Conservation (phyloP, 306 rosid genomes). For the Prinsepia uniflora region DNA sequence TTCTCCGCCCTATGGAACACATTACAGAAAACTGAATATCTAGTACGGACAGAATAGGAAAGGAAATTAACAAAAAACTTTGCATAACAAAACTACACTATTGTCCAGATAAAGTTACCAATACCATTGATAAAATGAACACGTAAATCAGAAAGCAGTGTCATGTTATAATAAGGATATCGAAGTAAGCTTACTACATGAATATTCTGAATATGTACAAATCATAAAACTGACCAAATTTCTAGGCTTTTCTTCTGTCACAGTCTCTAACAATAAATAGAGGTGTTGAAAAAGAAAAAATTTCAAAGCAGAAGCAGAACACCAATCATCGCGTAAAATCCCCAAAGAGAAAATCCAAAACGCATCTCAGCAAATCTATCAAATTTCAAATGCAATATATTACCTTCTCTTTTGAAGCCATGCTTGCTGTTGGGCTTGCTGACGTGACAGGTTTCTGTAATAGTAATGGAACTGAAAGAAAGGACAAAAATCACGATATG, state of each 20-base stretch:
- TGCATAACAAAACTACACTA: too few relatives aligned
- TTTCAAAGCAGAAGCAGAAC: not conserved
- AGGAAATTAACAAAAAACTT: not conserved
- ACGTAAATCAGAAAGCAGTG: too few relatives aligned
- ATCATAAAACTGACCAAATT: not conserved
- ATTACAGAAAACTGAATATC: not conserved
- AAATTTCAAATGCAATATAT: conserved; percentile 4
- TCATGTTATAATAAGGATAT: too few relatives aligned
- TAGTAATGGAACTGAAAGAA: conserved; percentile 73
- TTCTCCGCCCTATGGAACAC: conserved; percentile 65
- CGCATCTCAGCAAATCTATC: not conserved
- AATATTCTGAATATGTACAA: too few relatives aligned
- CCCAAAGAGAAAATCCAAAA: not conserved
- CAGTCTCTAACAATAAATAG: not conserved
- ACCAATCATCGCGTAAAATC: not conserved
- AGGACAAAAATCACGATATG: conserved; percentile 14
- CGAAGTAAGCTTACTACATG: too few relatives aligned
- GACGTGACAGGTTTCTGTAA: conserved; percentile 79
- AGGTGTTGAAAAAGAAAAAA: not conserved
- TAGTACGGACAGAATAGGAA: not conserved
- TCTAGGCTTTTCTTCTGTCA: not conserved
- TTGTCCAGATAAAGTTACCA: too few relatives aligned
- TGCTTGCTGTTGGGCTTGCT: conserved; percentile 95
- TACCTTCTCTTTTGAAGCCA: conserved; percentile 99
- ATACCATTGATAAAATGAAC: too few relatives aligned